Evolutionary conservation across 176 grass and related monocot genomes (phyloP).

Genomic region (Saccharum spontaneum): DNA sequence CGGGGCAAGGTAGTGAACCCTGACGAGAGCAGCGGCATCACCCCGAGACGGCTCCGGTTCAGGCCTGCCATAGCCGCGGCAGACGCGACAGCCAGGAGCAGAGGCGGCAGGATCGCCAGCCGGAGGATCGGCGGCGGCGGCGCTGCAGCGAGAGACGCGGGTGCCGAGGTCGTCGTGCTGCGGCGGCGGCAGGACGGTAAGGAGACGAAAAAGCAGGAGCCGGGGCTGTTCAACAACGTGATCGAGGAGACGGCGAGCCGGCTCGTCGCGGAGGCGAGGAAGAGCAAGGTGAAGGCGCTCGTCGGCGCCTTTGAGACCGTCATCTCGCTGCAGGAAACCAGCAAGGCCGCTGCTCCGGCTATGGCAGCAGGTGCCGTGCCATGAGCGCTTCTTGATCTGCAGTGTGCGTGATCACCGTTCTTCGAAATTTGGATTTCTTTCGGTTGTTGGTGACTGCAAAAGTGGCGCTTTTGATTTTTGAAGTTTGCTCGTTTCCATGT

Average conservation of each 20-base stretch:
- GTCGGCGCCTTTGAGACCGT: constrained; percentile 75
- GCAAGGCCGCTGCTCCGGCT: constrained; percentile 22
- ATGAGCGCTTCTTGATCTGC: constrained; percentile 25
- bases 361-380: not conserved
- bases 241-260: constrained; percentile 68
- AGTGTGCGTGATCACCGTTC: not conserved
- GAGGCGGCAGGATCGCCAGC: not conserved
- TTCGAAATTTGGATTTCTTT: not conserved
- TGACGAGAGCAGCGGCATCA: constrained; percentile 1
- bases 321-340: constrained; percentile 67
- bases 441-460: not conserved
- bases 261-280: constrained; percentile 52
- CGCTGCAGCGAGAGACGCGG: not conserved
- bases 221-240: constrained; percentile 58
- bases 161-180: constrained; percentile 42
- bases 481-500: not conserved
- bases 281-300: constrained; percentile 83
- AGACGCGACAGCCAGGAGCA: constrained; percentile 14
- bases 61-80: constrained; percentile 21
- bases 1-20: constrained; percentile 54
- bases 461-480: not conserved
- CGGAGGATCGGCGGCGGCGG: not conserved
- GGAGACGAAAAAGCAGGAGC: constrained; percentile 42
- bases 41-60: constrained; percentile 43
- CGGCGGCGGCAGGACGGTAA: constrained; percentile 28